Conservation (phyloP, 352 stramenopile genomes). For the Pythium coloratum region DNA sequence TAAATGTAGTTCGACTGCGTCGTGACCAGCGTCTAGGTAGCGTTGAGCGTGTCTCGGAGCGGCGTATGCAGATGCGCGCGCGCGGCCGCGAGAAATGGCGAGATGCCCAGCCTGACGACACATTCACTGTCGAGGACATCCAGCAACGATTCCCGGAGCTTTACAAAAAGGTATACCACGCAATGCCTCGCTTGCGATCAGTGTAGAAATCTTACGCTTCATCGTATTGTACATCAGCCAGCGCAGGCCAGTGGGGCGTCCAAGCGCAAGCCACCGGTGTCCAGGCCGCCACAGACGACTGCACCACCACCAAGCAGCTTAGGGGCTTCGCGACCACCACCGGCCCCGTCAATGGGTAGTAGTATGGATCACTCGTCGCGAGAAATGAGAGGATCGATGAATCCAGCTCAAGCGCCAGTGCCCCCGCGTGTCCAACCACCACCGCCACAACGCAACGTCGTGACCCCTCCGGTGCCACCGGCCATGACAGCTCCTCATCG, state of each 20-base stretch:
- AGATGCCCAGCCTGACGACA: conserved; percentile 23
- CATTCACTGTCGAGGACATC: conserved; percentile 36
- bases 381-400: not conserved
- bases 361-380: not conserved
- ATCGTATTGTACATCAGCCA: not conserved
- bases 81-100: conserved; percentile 41
- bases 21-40: conserved; percentile 22
- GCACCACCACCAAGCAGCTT: not conserved
- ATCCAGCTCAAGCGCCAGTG: not conserved
- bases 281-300: not conserved
- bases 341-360: not conserved
- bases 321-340: not conserved
- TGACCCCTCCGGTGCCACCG: not conserved
- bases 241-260: not conserved
- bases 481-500: conserved; percentile 10
- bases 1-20: conserved; percentile 31
- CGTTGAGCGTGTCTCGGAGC: conserved; percentile 32
- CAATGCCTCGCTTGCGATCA: too few relatives aligned
- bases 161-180: conserved; percentile 36
- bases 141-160: conserved; percentile 41
- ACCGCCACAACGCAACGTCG: not conserved
- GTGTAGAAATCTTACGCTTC: too few relatives aligned
- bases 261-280: not conserved
- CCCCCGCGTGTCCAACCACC: not conserved
- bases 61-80: conserved; percentile 37